Evolutionary conservation across 148 eudicot species (phyloP).

Genomic region (Spergularia marina): DNA sequence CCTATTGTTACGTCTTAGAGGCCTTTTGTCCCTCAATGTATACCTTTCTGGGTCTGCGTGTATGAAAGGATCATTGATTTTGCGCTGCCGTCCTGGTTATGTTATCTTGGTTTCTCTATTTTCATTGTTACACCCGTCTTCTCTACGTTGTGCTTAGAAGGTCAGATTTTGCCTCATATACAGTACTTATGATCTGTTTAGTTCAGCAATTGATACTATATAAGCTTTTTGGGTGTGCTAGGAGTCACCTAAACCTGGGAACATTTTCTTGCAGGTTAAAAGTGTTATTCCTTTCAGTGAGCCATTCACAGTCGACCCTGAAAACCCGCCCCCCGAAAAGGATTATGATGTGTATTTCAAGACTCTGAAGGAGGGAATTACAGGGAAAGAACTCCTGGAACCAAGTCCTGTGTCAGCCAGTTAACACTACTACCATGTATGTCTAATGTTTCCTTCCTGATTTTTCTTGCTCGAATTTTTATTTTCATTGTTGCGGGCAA

Average conservation of each 20-base stretch:
- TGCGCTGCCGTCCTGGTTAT: no score
- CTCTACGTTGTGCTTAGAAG: neutral
- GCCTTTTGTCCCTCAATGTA: no score
- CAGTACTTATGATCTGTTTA: neutral
- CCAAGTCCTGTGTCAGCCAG: conserved; percentile 38
- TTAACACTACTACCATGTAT: neutral
- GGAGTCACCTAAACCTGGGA: neutral
- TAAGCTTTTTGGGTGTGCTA: neutral
- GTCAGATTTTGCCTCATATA: neutral
- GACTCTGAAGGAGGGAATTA: conserved; percentile 76
- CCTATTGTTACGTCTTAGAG: neutral
- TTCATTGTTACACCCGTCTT: neutral
- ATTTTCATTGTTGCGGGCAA: no score
- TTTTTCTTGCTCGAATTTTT: no score
- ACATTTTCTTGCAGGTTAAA: conserved; percentile 64
- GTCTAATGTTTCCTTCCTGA: neutral
- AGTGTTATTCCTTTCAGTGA: conserved; percentile 86
- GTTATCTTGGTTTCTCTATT: no score
- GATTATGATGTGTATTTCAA: conserved; percentile 78
- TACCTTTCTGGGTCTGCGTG: no score
- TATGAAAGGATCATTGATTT: no score
- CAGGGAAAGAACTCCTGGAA: conserved; percentile 87
- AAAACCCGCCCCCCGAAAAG: conserved; percentile 95
- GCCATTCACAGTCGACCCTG: conserved; percentile 79
- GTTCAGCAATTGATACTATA: neutral